phyloP scores from a whole-genome alignment of 2,329 filamentous ascomycete species.

The Cercospora citrullina region DNA sequence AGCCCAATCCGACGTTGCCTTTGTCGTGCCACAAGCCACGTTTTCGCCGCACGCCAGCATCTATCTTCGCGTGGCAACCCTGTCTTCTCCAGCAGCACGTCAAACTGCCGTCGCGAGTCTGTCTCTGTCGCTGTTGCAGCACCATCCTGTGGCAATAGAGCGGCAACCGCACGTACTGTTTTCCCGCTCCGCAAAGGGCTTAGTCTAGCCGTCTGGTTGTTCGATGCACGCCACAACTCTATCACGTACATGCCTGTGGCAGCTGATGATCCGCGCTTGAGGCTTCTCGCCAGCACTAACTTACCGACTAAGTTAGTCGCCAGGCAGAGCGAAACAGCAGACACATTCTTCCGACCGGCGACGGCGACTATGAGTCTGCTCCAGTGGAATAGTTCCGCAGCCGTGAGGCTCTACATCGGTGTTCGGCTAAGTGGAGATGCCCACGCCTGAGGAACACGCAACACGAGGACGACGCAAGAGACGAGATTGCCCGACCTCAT shows the following conservation, averaged over 20 bases:
- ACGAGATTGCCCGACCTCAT: not conserved
- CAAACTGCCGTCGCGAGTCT: not conserved
- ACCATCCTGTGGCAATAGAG: not conserved
- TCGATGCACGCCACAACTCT: slow-evolving; percentile 13
- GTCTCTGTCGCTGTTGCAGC: not conserved
- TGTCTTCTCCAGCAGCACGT: slow-evolving; percentile 1
- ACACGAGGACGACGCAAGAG: not conserved
- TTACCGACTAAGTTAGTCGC: slow-evolving; percentile 3
- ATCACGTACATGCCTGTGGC: not conserved
- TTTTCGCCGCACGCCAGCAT: slow-evolving; percentile 11
- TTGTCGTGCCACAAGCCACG: slow-evolving; percentile 23
- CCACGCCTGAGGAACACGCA: not conserved
- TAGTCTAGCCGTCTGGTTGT: not conserved
- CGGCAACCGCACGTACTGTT: not conserved
- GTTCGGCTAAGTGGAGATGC: not conserved
- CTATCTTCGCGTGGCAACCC: slow-evolving; percentile 18
- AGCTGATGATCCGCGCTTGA: not conserved
- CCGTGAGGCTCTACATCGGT: not conserved
- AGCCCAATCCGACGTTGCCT: slow-evolving; percentile 9
- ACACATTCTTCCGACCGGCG: not conserved
- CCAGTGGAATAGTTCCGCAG: not conserved
- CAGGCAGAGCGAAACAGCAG: not conserved
- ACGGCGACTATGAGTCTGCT: not conserved
- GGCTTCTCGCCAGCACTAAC: not conserved
- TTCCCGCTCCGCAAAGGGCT: not conserved